Conservation (phyloP, 2,329 filamentous ascomycete genomes). For the Domatiomyces catenatus region DNA sequence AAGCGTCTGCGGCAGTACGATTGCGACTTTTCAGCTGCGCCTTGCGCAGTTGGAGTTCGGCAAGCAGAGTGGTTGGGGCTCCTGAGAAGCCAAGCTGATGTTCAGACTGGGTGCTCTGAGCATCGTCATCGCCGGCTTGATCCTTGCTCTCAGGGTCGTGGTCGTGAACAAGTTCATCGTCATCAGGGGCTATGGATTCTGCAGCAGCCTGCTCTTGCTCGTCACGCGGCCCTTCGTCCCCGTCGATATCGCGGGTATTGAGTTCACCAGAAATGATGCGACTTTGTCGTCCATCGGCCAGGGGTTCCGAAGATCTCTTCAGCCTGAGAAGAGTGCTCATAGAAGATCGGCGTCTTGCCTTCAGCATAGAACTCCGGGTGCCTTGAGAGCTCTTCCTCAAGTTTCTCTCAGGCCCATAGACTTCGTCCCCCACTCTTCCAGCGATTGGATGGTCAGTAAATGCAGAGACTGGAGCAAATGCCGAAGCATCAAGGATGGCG, state of each 20-base stretch:
- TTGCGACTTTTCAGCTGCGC: slow-evolving; percentile 71
- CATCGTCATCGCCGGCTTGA: slow-evolving; percentile 32
- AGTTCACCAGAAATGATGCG: slow-evolving; percentile 10
- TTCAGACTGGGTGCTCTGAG: slow-evolving; percentile 19
- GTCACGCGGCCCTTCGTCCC: slow-evolving; percentile 1
- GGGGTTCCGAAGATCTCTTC: slow-evolving; percentile 12
- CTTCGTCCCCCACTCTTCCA: slow-evolving; percentile 57
- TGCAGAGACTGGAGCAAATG: slow-evolving; percentile 70
- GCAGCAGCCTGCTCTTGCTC: slow-evolving; percentile 12
- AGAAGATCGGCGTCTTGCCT: slow-evolving; percentile 20
- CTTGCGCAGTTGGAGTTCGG: slow-evolving; percentile 82
- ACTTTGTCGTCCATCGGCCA: slow-evolving; percentile 12
- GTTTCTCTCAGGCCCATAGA: slow-evolving; percentile 42
- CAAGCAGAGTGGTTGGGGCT: slow-evolving; percentile 75
- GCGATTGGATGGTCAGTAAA: slow-evolving; percentile 82
- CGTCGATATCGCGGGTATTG: slow-evolving; percentile 1
- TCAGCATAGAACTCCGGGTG: slow-evolving; percentile 14
- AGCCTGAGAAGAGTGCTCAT: slow-evolving; percentile 18
- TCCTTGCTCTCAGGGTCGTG: slow-evolving; percentile 23
- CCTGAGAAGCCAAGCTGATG: slow-evolving; percentile 40
- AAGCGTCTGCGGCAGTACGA: slow-evolving; percentile 46
- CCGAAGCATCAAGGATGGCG: slow-evolving; percentile 79
- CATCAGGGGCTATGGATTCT: slow-evolving; percentile 13
- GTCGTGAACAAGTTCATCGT: slow-evolving; percentile 11
- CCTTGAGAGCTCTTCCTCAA: slow-evolving; percentile 20